Evolutionary conservation across 176 grass and related monocot species (phyloP), one percentile per base, ranked within the genome.

Genomic region (Musa schizocarpa): DNA sequence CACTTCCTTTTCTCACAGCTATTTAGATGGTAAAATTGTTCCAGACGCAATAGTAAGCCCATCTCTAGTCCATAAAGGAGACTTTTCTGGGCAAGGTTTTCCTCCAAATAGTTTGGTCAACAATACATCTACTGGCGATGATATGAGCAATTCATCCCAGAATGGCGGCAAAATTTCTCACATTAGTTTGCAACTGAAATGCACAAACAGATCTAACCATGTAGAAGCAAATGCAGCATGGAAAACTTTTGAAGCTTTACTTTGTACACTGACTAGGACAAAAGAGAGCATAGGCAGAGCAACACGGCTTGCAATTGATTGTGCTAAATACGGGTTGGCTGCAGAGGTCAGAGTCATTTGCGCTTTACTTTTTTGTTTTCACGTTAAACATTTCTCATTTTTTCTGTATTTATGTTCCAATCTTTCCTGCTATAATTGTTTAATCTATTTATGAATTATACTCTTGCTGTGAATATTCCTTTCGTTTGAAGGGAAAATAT

Each of bases 231-330:
- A 81, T 83, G 85, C 84, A 80, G 82, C 90, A 67, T 73, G 88
- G 68, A 93, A 86, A 76, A 68, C 73, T 8, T 98, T 98, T 74
- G 94, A 98, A 88, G 82, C 73, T 85, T 91, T 91, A 24, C 82
- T 98, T 80, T 83, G 82, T 58, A 91, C 86, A 52, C 68, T 98
- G 54, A 89, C 94, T 73, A 87, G 94, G 79, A 93, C 94, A n/a
- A 98, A 98, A 79, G 94, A 98, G 82, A 87, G 84, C 80, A 98
- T 98, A 85, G 84, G 86, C 65, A 88, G 94, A 72, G 94, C 90
- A 85, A 98, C 94, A 68, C 88, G 90, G 62, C 86, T 98, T 68
- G 94, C 90, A 79, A 89, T 98, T 52, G 94, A 98, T 70, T 98
- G 90, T 78, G 88, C 88, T 72, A 98, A 93, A 79, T 85, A 98